These are phyloP conservation scores for Carpinus fangiana DNA, from an alignment of 306 rosid species.

Conservation along the genomic window DNA sequence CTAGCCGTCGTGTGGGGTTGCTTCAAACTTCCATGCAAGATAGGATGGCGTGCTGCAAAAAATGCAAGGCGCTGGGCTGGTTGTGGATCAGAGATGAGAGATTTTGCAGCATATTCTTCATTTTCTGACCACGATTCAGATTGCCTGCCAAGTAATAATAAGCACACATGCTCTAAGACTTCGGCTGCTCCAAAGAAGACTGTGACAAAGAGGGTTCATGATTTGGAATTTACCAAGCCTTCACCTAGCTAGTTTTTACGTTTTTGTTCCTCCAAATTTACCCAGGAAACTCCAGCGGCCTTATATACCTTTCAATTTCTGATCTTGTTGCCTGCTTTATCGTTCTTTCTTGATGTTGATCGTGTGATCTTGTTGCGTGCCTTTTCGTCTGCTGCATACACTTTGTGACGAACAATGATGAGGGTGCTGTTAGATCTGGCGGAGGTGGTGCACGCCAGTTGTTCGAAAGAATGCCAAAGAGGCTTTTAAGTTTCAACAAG, in stretches of 20 bases:
- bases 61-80: slow-evolving; percentile 38
- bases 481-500: no score
- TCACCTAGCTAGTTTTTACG: neutral
- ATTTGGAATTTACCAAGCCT: neutral
- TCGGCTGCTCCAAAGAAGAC: slow-evolving; percentile 13
- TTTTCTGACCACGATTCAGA: slow-evolving; percentile 67
- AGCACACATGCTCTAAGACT: slow-evolving; percentile 7
- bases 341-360: neutral
- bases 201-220: neutral
- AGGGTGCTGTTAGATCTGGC: no score
- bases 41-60: slow-evolving; percentile 37
- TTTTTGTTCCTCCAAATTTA: neutral
- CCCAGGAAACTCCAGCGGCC: neutral
- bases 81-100: slow-evolving; percentile 37
- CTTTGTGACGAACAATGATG: no score
- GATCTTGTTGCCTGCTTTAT: neutral
- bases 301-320: neutral
- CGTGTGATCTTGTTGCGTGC: no score
- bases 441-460: no score
- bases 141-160: slow-evolving; percentile 22
- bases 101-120: slow-evolving; percentile 49
- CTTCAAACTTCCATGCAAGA: slow-evolving; percentile 54
- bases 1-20: slow-evolving; percentile 46
- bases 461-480: no score
- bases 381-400: no score